phyloP scores from a whole-genome alignment of 352 stramenopile species.

The Saprolegnia parasitica region DNA sequence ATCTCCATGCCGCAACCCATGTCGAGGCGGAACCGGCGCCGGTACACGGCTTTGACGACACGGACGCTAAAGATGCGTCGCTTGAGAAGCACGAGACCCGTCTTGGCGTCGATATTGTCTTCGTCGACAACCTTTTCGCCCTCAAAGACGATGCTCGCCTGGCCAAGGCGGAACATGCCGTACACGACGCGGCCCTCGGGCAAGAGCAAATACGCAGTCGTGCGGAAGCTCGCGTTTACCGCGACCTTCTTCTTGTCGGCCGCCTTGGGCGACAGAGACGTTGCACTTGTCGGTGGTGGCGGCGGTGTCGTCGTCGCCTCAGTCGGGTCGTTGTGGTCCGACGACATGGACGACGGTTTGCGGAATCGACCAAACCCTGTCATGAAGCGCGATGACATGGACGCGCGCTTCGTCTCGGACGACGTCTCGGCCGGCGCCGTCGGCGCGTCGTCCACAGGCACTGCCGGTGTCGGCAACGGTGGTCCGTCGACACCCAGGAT shows the following conservation, averaged over 20 bases:
- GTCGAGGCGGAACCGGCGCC: conserved; percentile 69
- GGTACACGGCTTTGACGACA: conserved; percentile 74
- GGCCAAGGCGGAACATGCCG: conserved; percentile 64
- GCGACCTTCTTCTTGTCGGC: conserved; percentile 24
- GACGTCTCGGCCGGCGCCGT: neutral
- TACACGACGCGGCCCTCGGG: conserved; percentile 68
- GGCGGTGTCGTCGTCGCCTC: neutral
- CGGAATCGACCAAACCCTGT: conserved; percentile 56
- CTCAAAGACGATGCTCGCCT: conserved; percentile 74
- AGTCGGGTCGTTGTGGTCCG: conserved; percentile 27
- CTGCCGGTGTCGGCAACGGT: neutral
- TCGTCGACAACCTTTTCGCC: conserved; percentile 50
- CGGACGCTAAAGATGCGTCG: conserved; percentile 72
- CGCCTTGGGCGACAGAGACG: conserved; percentile 3
- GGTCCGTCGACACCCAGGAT: conserved; percentile 14
- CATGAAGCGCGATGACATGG: conserved; percentile 70
- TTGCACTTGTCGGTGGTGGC: neutral
- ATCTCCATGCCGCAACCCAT: conserved; percentile 67
- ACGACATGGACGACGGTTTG: conserved; percentile 31
- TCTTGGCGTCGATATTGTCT: conserved; percentile 43
- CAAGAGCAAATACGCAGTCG: conserved; percentile 70
- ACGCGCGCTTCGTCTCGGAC: conserved; percentile 18
- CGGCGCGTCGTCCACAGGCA: neutral
- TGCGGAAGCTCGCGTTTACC: conserved; percentile 56
- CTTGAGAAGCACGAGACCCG: conserved; percentile 54